Conservation (phyloP, 441 rosid genomes). For the Pelargonium australe region DNA sequence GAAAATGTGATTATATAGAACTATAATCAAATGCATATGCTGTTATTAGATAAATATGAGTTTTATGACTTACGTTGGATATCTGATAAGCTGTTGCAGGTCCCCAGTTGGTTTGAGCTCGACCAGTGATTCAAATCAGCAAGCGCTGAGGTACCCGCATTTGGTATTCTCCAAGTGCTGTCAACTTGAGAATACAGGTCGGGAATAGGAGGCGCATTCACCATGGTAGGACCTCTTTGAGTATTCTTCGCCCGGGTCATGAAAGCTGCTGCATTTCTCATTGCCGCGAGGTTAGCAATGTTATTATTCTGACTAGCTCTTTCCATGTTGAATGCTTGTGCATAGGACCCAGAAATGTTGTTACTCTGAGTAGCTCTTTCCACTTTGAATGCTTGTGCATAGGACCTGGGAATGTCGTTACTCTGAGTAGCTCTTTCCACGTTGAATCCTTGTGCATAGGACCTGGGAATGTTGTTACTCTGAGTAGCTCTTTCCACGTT, state of each 20-base stretch:
- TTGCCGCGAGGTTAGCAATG: constrained; percentile 25
- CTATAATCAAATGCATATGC: constrained; percentile 5
- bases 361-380: constrained; percentile 10
- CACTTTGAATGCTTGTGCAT: constrained; percentile 6
- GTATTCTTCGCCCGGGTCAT: constrained; percentile 21
- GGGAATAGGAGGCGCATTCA: constrained; percentile 20
- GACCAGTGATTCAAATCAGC: background rate
- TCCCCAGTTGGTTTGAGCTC: no score
- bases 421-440: constrained; percentile 12
- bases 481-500: constrained; percentile 13
- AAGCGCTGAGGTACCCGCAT: constrained; percentile 7
- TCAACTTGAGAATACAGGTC: constrained; percentile 31
- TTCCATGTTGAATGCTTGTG: no score
- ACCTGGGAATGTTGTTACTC: no score
- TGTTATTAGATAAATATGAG: background rate
- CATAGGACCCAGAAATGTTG: no score
- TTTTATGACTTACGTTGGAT: constrained; percentile 35
- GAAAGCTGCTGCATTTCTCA: constrained; percentile 25
- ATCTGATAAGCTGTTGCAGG: constrained; percentile 21
- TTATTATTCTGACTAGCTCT: constrained; percentile 19
- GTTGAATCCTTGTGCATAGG: constrained; percentile 4
- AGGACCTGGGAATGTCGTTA: no score
- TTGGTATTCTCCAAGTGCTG: constrained; percentile 19
- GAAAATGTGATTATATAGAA: background rate
- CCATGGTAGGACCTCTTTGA: constrained; percentile 20